These are phyloP conservation scores for Solioccasus polychromus DNA, from an alignment of 768 basidiomycete species.

Conservation along the genomic window DNA sequence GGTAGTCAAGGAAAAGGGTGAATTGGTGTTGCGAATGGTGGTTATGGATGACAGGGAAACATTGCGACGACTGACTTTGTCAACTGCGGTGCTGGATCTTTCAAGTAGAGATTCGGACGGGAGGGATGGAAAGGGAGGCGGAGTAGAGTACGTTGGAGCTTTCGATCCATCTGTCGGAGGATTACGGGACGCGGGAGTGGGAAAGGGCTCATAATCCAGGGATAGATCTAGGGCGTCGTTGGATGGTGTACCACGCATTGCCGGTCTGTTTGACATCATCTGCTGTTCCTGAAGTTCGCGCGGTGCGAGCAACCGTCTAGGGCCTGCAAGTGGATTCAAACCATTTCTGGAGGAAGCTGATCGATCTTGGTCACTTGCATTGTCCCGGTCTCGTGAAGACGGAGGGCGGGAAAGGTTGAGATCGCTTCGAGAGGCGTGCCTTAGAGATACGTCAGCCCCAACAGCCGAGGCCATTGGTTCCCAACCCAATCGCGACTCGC, in stretches of 20 bases:
- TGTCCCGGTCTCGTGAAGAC: slow-evolving; percentile 27
- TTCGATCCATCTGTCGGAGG: slow-evolving; percentile 40
- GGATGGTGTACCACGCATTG: slow-evolving; percentile 18
- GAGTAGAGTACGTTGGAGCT: slow-evolving; percentile 47
- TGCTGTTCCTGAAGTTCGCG: slow-evolving; percentile 53
- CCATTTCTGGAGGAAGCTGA: slow-evolving; percentile 22
- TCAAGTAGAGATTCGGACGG: slow-evolving; percentile 52
- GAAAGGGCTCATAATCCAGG: slow-evolving; percentile 43
- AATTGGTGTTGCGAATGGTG: slow-evolving; percentile 43
- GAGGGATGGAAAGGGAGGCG: slow-evolving; percentile 56
- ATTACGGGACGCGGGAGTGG: slow-evolving; percentile 41
- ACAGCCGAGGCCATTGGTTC: slow-evolving; percentile 29
- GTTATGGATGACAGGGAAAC: slow-evolving; percentile 41
- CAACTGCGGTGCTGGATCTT: slow-evolving; percentile 21
- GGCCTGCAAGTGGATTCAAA: slow-evolving; percentile 29
- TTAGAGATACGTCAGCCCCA: slow-evolving; percentile 25
- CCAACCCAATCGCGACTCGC: slow-evolving; percentile 49
- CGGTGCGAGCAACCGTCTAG: slow-evolving; percentile 55
- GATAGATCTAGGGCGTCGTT: slow-evolving; percentile 32
- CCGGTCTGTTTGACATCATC: slow-evolving; percentile 7
- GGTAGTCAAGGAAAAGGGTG: slow-evolving; percentile 49
- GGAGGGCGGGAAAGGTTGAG: slow-evolving; percentile 22
- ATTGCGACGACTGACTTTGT: slow-evolving; percentile 37
- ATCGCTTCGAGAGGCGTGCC: slow-evolving; percentile 27
- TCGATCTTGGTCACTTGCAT: slow-evolving; percentile 25